Evolutionary conservation across 192 early-diverging fungal genomes (phyloP).

Genomic region (Backusella psychrophila): DNA sequence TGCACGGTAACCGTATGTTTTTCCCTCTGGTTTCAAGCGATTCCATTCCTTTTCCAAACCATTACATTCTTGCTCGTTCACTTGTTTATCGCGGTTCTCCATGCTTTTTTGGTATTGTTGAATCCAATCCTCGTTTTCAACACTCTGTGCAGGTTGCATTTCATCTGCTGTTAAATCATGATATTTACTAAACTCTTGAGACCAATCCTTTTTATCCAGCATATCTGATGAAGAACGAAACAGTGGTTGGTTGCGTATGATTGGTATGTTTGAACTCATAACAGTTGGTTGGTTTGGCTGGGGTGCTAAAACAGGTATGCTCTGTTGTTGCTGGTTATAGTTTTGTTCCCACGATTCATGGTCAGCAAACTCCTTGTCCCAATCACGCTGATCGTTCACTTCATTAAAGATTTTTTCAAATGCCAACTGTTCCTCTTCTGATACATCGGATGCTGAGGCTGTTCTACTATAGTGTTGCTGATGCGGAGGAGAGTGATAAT

Average conservation of each 20-base stretch:
- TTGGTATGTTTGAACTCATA: not conserved
- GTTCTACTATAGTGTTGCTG: not conserved
- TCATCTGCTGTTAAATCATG: conserved; percentile 38
- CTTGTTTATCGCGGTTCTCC: conserved; percentile 40
- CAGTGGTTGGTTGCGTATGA: not conserved
- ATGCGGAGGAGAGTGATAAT: not conserved
- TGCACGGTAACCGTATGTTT: conserved; percentile 48
- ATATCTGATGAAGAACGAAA: not conserved
- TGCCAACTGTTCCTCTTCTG: conserved; percentile 14
- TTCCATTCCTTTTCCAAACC: conserved; percentile 74
- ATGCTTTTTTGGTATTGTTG: conserved; percentile 68
- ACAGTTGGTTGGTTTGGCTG: not conserved
- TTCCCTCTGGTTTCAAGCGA: conserved; percentile 27
- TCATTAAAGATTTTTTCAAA: conserved; percentile 10
- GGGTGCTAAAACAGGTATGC: not conserved
- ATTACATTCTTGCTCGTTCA: conserved; percentile 66
- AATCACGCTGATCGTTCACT: not conserved
- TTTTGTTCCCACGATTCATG: conserved; percentile 1
- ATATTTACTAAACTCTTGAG: conserved; percentile 12
- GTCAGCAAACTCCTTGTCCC: conserved; percentile 13
- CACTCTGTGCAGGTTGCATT: conserved; percentile 43
- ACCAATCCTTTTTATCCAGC: conserved; percentile 6
- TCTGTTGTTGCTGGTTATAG: not conserved
- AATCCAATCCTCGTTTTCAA: conserved; percentile 63
- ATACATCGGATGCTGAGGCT: conserved; percentile 1